Base-by-base conservation (phyloP, 371 early-diverging fungal species). In the Quaeritorhiza haematococci region DNA sequence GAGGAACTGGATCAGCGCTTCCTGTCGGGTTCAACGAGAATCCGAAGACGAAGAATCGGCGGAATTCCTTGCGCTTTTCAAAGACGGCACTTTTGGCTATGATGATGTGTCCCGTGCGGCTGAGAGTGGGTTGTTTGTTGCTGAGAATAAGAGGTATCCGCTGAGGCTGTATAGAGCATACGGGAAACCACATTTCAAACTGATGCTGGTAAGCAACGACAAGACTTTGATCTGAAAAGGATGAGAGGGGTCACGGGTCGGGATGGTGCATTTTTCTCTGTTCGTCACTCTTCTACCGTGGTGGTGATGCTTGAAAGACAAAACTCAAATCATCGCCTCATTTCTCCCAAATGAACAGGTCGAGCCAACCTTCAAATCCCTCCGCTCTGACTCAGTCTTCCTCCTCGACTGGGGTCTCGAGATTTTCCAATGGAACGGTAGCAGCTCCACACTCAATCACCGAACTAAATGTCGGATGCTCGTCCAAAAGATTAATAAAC, bases 341-440 rank as follows among this genome's bases (percentile, higher is more conserved):
- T 54, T 26, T 49, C 13, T 43, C 10, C n/a, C 10, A 10, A n/a
- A 38, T 13, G n/a, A 19, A 23, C 32, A 63, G 72, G 57, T 66
- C n/a, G 55, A 64, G 26, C 64, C 71, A 15, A 27, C 19, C 5
- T 30, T 7, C 5, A n/a, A 53, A 46, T 61, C 66, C 1, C 59
- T 76, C 24, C n/a, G 34, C 27, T 48, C 65, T 2, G 41, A 47
- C 7, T 27, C 27, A 4, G 75, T 78, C 0, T 71, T 55, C 45
- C 13, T 78, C 4, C 51, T 75, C 33, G 78, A 78, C 62, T 49
- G 33, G 49, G 75, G 74, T 10, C 13, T 53, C 8, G 71, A 67
- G 50, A 46, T 78, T 15, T 57, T 61, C 26, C 71, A 71, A 26
- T 78, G 78, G 78, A 71, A 74, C 47, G 78, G 78, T 3, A 15